phyloP scores from a whole-genome alignment of 345 rosid species.

The Gossypium sturtianum region DNA sequence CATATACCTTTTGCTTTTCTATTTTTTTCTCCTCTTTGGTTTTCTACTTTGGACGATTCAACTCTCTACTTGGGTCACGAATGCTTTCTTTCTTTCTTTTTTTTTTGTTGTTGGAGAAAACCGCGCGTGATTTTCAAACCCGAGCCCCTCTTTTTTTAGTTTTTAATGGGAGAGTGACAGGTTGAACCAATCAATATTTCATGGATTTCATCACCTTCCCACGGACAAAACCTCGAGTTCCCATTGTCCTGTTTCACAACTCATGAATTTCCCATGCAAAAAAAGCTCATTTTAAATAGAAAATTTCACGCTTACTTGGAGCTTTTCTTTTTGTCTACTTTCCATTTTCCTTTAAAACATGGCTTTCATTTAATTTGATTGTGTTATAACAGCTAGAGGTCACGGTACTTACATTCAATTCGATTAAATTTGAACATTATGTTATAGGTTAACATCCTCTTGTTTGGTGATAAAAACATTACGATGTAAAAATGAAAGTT shows the following conservation, averaged over 20 bases:
- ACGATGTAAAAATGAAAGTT: no score
- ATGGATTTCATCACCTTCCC: constrained; percentile 9
- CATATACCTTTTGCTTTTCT: background rate
- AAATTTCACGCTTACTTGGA: background rate
- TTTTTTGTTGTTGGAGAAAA: background rate
- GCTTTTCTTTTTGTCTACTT: background rate
- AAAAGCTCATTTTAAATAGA: background rate
- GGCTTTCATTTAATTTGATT: background rate
- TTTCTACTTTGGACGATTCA: background rate
- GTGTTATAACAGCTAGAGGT: background rate
- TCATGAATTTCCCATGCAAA: constrained; percentile 10
- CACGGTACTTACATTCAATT: no score
- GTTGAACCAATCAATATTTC: constrained; percentile 14
- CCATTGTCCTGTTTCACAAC: background rate
- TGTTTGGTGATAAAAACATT: no score
- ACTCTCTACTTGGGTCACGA: background rate
- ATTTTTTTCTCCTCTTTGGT: no score
- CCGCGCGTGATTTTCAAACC: constrained; percentile 8
- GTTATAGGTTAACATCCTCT: no score
- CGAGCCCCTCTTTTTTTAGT: background rate
- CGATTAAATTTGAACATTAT: no score
- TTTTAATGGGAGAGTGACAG: background rate
- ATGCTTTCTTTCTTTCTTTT: background rate
- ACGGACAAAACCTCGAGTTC: constrained; percentile 4
- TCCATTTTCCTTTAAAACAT: background rate